These are phyloP conservation scores for Buddleja alternifolia DNA, from an alignment of 257 asterid genomes.

Conservation along the genomic window DNA sequence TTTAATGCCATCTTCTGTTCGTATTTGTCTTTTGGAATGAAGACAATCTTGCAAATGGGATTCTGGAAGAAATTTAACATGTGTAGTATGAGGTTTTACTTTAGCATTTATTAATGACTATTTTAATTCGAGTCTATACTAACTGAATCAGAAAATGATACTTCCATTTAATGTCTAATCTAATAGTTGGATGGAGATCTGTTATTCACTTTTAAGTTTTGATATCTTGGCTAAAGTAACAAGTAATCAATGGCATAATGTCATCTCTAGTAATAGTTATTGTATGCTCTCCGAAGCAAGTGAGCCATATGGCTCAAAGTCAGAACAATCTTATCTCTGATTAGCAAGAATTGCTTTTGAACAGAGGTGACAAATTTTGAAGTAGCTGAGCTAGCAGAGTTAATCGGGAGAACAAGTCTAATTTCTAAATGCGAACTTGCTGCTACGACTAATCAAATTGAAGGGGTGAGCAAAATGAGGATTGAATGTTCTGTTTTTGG, in stretches of 20 bases:
- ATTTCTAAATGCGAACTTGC: no score
- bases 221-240: not conserved
- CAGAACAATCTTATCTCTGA: no score
- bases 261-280: not conserved
- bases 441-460: no score
- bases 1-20: not conserved
- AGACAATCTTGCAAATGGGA: not conserved
- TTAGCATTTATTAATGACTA: not conserved
- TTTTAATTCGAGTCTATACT: not conserved
- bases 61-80: not conserved
- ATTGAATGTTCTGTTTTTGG: no score
- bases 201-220: not conserved
- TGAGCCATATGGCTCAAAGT: no score
- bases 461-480: no score
- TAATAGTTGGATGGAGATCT: not conserved
- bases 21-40: conserved; percentile 9
- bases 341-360: no score
- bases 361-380: no score
- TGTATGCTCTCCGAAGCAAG: conserved; percentile 8
- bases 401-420: no score
- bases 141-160: conserved; percentile 6
- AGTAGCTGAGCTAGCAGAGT: no score
- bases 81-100: conserved; percentile 6
- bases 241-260: not conserved
- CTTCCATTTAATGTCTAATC: not conserved